These are phyloP conservation scores for Penicillium diatomitis DNA, from an alignment of 495 filamentous ascomycete species.

Conservation along the genomic window DNA sequence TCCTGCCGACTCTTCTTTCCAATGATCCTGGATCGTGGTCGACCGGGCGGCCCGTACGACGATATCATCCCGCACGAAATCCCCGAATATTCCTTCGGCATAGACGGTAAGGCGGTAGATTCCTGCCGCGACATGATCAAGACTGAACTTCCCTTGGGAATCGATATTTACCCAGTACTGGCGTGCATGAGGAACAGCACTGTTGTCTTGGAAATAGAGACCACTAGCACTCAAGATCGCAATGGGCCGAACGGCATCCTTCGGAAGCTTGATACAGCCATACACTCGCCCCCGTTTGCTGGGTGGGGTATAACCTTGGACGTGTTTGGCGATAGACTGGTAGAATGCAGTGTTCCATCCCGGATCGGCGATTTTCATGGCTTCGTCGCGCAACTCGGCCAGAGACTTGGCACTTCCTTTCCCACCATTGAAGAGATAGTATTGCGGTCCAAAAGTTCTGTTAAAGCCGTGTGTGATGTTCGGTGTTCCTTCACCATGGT, in stretches of 20 bases:
- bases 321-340: conserved; percentile 45
- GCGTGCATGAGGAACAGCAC: conserved; percentile 34
- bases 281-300: conserved; percentile 31
- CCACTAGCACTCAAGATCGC: conserved; percentile 43
- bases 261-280: conserved; percentile 36
- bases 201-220: conserved; percentile 50
- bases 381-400: conserved; percentile 37
- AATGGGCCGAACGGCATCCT: conserved; percentile 33
- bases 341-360: conserved; percentile 47
- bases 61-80: conserved; percentile 38
- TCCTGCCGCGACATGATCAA: conserved; percentile 40
- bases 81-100: conserved; percentile 47
- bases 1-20: conserved; percentile 42
- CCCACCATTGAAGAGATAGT: conserved; percentile 48
- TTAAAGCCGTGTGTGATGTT: conserved; percentile 52
- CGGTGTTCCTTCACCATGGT: conserved; percentile 47
- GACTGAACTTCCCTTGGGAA: conserved; percentile 32
- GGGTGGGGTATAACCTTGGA: conserved; percentile 43
- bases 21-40: conserved; percentile 22
- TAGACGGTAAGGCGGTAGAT: conserved; percentile 49
- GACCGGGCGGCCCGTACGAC: conserved; percentile 24
- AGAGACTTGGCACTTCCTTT: conserved; percentile 25
- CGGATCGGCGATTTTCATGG: conserved; percentile 33
- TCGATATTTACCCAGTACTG: conserved; percentile 51
- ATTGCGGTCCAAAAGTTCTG: conserved; percentile 48